Evolutionary conservation across 2,329 filamentous ascomycete species (phyloP).

Genomic region (Apiospora malaysiana): DNA sequence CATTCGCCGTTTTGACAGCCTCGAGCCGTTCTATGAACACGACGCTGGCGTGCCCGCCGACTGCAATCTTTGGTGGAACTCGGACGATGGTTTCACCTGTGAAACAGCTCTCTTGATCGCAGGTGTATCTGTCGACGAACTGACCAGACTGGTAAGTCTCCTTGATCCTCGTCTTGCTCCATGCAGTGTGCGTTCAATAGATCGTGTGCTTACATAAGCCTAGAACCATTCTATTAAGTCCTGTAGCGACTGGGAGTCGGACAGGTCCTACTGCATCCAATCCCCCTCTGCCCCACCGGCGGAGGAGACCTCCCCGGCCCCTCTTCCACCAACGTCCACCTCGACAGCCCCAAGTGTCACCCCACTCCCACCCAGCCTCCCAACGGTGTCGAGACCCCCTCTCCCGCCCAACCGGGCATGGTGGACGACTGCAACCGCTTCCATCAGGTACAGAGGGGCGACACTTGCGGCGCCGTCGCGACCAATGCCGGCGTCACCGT

Average conservation of each 20-base stretch:
- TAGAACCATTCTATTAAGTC: too few relatives aligned
- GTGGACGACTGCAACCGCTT: not conserved
- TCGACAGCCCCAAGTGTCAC: not conserved
- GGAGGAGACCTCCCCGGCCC: not conserved
- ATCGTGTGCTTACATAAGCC: too few relatives aligned
- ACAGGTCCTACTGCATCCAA: conserved; percentile 16
- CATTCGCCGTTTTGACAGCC: not conserved
- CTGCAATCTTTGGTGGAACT: conserved; percentile 25
- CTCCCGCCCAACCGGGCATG: not conserved
- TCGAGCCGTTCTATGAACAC: conserved; percentile 18
- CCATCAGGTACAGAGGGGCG: not conserved
- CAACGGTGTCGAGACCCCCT: not conserved
- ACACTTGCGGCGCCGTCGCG: not conserved
- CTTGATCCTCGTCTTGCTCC: not conserved
- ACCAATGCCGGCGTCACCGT: not conserved
- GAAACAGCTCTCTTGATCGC: conserved; percentile 23
- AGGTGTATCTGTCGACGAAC: conserved; percentile 4
- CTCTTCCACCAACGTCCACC: not conserved
- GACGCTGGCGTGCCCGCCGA: conserved; percentile 21
- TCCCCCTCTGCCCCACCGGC: conserved; percentile 22
- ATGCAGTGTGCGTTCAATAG: too few relatives aligned
- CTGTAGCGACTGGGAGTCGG: conserved; percentile 22
- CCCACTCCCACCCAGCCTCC: not conserved
- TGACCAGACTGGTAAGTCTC: conserved; percentile 19
- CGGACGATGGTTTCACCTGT: conserved; percentile 24